Evolutionary conservation across 2,329 filamentous ascomycete species (phyloP), one percentile per base, ranked within the genome.

Genomic region (Claviceps quebecensis): DNA sequence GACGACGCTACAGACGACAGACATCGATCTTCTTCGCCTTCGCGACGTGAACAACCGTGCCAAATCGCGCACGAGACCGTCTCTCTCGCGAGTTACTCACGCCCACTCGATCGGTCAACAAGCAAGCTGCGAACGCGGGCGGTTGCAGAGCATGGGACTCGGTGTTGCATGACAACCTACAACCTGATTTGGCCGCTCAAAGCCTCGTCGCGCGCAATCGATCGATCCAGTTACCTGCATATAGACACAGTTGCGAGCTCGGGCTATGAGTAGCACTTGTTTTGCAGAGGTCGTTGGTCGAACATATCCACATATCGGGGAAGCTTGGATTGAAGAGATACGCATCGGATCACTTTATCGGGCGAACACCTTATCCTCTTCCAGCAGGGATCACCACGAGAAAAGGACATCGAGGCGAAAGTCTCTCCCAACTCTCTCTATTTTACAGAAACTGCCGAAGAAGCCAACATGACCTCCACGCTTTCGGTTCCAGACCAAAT

Each of bases 401-500:
- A 13, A 17, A 17, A 16, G 11, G 2, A 14, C 1, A 5, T 47
- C 13, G 45, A 47, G 11, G 11, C 34, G 45, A 22, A 29, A 23
- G 22, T 39, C 38, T 39, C 36, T 29, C 13, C 4, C 29, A 11
- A 11, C 17, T 48, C 8, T 36, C 9, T 44, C 17, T 49, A 29
- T 38, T 5, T 14, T 14, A 23, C 43, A 16, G 7, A 39, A 2
- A 45, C 41, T 34, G 29, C 43, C 48, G 53, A 56, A 9, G 17
- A 55, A 61, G 68, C 63, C 66, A 81, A 83, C 75, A 52, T 56
- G 45, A 75, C 78, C 59, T 67, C 73, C 54, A 61, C 72, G 23
- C 72, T 80, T 51, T 77, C 80, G 36, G 77, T 88, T 54, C 73
- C 77, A 63, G 83, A 89, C 62, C 87, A 91, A 69, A 80, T 97